phyloP scores from a whole-genome alignment of 1,139 yeast species.

The Blastobotrys indianensis region DNA sequence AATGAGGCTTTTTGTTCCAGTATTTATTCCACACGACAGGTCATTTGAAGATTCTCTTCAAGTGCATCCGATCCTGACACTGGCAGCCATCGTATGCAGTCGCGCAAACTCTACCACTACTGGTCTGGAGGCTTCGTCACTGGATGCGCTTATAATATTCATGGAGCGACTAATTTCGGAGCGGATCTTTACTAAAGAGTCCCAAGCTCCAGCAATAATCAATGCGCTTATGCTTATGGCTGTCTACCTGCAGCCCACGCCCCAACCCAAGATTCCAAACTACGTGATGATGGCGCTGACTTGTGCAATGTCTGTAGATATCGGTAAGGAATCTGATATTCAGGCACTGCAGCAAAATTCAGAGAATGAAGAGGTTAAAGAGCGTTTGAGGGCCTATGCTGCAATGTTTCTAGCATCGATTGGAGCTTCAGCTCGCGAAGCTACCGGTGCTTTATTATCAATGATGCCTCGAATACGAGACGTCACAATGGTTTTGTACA shows the following conservation, averaged over 20 bases:
- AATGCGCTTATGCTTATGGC: constrained; percentile 1
- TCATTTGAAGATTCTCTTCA: background rate
- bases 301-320: background rate
- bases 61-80: background rate
- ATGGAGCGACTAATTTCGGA: constrained; percentile 1
- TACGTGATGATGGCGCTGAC: constrained; percentile 5
- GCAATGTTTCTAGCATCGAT: background rate
- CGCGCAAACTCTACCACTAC: background rate
- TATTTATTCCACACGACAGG: background rate
- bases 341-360: background rate
- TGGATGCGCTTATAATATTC: constrained; percentile 3
- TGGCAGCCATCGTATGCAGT: constrained; percentile 2
- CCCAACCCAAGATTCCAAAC: constrained; percentile 1
- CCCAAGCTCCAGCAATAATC: constrained; percentile 3
- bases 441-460: background rate
- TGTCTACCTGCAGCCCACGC: constrained; percentile 2
- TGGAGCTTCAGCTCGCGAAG: background rate
- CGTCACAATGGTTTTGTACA: background rate
- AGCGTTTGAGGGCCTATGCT: constrained; percentile 1
- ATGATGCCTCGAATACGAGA: background rate
- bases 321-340: constrained; percentile 2
- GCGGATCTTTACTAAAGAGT: background rate
- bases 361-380: background rate
- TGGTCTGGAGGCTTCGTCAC: no score
- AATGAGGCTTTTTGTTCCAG: constrained; percentile 2